Percentiles rank a stretch among this genome's conserved stretches.
Evolutionary conservation across 257 asterid species (phyloP).

Genomic region (Rehmannia glutinosa): DNA sequence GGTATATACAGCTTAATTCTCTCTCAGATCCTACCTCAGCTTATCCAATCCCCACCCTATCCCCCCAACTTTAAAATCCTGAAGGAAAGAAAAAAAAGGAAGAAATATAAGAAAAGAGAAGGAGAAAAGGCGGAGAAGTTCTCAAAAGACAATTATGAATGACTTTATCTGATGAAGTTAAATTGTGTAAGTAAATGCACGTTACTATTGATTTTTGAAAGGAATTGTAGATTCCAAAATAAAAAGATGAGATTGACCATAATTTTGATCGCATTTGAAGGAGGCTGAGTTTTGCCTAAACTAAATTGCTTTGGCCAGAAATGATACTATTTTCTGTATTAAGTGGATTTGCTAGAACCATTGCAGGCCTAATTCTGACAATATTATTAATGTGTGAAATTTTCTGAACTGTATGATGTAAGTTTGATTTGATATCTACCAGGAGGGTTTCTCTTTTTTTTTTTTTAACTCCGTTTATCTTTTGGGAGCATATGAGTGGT

Average conservation of each 20-base stretch:
- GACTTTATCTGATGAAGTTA: not conserved
- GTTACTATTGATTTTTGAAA: not conserved
- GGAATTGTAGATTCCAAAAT: not conserved
- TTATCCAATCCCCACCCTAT: too few species aligned
- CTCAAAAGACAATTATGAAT: too few species aligned
- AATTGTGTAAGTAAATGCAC: not conserved
- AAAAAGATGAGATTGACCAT: not conserved
- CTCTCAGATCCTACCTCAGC: too few species aligned
- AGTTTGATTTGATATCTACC: not conserved
- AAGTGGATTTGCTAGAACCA: not conserved
- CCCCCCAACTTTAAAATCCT: too few species aligned
- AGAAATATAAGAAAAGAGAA: too few species aligned
- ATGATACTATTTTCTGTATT: not conserved
- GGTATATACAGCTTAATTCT: too few species aligned
- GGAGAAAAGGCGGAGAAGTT: too few species aligned
- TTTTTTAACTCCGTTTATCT: not conserved
- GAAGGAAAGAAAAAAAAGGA: too few species aligned
- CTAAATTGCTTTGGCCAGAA: not conserved
- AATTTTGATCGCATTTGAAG: not conserved
- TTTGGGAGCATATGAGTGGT: not conserved
- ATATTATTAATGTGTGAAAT: not conserved
- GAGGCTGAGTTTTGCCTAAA: not conserved
- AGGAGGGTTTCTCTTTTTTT: not conserved
- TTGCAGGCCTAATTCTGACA: not conserved
- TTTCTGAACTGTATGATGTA: not conserved